Base-by-base conservation (phyloP, 73 alveolate species). In the Breviolum minutum region DNA sequence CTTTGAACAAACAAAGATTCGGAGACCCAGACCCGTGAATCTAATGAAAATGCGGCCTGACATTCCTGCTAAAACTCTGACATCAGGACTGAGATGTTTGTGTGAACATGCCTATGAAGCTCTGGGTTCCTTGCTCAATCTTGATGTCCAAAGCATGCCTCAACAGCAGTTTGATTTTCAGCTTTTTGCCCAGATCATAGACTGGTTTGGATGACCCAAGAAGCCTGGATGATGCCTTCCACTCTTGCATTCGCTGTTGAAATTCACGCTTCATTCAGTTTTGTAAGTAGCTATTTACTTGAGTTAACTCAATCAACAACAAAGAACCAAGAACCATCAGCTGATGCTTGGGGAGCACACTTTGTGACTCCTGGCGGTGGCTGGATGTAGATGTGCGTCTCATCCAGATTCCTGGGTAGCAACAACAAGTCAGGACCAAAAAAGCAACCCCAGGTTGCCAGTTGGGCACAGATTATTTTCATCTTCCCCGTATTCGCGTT, bases 351-450 rank as follows among this genome's bases (percentile, higher is more conserved):
- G 17, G 81, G 54, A 19, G 54, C 81, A 7, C 10, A 17, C 99
- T 95, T 95, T 17, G 99, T 95, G 61, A 95, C 99, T 40, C 99
- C 99, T 0, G 95, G 95, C 14, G 99, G 99, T 20, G 99, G 99
- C 91, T 99, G 99, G 82, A 99, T 99, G 98, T 99, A 99, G 71
- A 99, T 63, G 90, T 94, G 99, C 22, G 91, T 74, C 66, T 92
- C 98, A 54, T 92, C 98, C 62, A 92, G 69, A 54, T 92, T 92
- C 98, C 98, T 90, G 24, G 71, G 48, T 12, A 54, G 77, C 77
- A 68, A 22, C 77, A 17, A 14, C 77, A 68, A 68, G 17, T 68
- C 24, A 17, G 77, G 77, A 68, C 24, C 77, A 6, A 68, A 68
- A 17, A 22, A 22, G 77, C 24, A 14, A 68, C n/a, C 54, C 54